Base-by-base conservation (phyloP, 805 yeast genomes). In the Suhomyces tanzawaensis region DNA sequence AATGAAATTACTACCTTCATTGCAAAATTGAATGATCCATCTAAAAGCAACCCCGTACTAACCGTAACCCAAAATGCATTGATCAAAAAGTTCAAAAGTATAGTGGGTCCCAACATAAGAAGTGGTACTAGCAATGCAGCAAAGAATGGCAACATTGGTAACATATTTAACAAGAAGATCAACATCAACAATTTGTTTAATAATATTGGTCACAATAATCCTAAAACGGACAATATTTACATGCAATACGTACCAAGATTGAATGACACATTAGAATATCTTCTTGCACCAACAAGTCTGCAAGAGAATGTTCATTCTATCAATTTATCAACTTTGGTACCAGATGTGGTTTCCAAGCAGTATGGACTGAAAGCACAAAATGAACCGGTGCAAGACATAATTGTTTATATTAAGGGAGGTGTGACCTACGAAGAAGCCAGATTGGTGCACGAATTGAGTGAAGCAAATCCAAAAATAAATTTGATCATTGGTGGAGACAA, bases 371-470 rank as follows among this genome's bases (percentile, higher is more conserved):
- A 42, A 14, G 25, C 38, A 1, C 40, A 52, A 39, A 36, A 49
- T 24, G 65, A 66, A 19, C 65, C 69, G 19, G 70, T 76, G 1
- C 85, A 82, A 50, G 90, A 85, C 49, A 66, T 85, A n/a, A 72
- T 85, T 3, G 66, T 85, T 1, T 85, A 80, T 54, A 62, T 85
- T 36, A 78, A 87, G 36, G 98, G 97, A 4, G 99, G 99, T 12
- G 83, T 77, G 2, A 91, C 98, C 1, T 88, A 79, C 56, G 98
- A 91, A 59, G 99, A 93, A 58, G 86, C 95, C 0, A 75, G 96
- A 44, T 62, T 89, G 17, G 79, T 90, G 4, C 79, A 84, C 38
- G 85, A 88, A 44, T 69, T 89, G 45, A 82, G 83, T 52, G 62
- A 62, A 19, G 66, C 77, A 17, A 72, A 69, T 37, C 75, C 74